These are phyloP conservation scores for Termitomyces sp. DNA, from an alignment of 768 basidiomycete species.

Conservation along the genomic window DNA sequence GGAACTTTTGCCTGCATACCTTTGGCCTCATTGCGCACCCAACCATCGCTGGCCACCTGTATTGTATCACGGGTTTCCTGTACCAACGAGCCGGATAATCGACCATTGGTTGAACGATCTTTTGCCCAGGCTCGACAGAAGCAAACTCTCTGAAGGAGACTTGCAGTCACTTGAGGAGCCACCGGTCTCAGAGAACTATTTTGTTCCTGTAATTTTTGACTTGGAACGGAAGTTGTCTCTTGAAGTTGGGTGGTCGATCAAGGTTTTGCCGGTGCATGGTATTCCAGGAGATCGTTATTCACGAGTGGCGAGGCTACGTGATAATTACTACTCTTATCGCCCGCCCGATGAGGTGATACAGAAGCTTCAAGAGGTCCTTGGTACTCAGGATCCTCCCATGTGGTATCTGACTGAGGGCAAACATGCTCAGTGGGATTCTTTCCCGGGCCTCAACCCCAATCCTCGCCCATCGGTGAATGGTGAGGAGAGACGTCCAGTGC, in stretches of 20 bases:
- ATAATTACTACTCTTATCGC: not conserved
- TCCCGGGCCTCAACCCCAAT: not conserved
- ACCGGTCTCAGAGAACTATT: not conserved
- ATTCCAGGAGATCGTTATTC: not conserved
- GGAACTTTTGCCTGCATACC: not conserved
- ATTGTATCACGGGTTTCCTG: not conserved
- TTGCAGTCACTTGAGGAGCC: not conserved
- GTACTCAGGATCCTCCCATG: not conserved
- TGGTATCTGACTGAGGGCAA: not conserved
- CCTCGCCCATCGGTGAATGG: not conserved
- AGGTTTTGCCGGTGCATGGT: not conserved
- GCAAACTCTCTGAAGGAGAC: not conserved
- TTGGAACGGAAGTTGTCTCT: not conserved
- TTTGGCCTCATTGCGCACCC: not conserved
- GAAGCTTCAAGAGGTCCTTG: not conserved
- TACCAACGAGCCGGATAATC: not conserved
- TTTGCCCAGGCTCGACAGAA: not conserved
- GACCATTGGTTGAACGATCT: not conserved
- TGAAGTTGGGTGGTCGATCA: not conserved
- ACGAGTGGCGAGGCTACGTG: not conserved
- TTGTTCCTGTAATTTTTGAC: not conserved
- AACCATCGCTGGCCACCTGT: not conserved
- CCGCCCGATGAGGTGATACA: not conserved
- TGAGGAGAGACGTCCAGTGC: no score
- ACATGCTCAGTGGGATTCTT: not conserved